Base-by-base conservation (phyloP, 371 early-diverging fungal species). In the Synchytrium microbalum region DNA sequence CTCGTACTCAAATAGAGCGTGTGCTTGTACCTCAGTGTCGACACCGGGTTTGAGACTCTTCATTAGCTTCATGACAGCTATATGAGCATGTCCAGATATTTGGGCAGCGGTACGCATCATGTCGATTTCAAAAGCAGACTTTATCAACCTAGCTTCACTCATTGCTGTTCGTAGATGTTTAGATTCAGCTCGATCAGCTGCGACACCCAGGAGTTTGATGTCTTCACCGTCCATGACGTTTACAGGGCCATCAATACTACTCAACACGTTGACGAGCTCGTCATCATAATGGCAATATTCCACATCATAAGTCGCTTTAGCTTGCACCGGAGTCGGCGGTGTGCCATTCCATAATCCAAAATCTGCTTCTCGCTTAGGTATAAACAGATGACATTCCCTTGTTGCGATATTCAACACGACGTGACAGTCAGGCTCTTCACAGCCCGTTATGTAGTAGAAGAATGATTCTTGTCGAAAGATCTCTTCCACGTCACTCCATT, bases 391-490 rank as follows among this genome's bases (percentile, higher is more conserved):
- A 58, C 88, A 75, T 30, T 82, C 72, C 54, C 79, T 66, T 10
- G 88, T 71, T 59, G 79, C 77, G 56, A 91, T 69, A 75, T 91
- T 86, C 67, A 86, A 79, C 16, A 88, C 69, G 0, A 88, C 81
- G 64, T 86, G 83, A 64, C 81, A 89, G 65, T 83, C 92, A 54
- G 91, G 90, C 74, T 88, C 88, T 54, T 75, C 64, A 53, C 84
- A 84, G 60, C 92, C 92, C 16, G 72, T 69, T 23, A 74, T 46
- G 67, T 74, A 75, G 61, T 66, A 71, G 63, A 92, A 92, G 83
- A 88, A 87, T 67, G 86, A 84, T 72, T 92, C 92, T 72, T 93
- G 94, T 71, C 90, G 84, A 78, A 92, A 92, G 32, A 82, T 72
- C 26, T 79, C 30, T 51, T 73, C 74, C 38, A 67, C 64, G 64